Base-by-base conservation (phyloP, 768 basidiomycete genomes). In the Suillus ampliporus region DNA sequence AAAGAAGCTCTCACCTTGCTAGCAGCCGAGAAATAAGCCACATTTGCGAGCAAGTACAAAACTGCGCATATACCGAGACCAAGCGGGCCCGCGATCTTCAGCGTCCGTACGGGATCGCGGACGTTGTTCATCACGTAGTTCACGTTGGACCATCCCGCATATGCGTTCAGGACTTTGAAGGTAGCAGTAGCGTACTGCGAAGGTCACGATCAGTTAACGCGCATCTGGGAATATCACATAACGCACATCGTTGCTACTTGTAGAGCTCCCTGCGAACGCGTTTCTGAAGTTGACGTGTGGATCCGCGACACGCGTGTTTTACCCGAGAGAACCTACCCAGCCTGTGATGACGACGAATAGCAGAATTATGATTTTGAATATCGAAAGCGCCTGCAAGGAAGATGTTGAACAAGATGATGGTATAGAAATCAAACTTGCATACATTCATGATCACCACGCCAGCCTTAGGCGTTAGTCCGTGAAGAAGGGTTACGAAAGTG, bases 71-170 rank as follows among this genome's bases (percentile, higher is more conserved):
- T 83, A 5, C 81, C 78, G 13, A 87, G 72, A 1, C 85, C 86
- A 21, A 87, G 82, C 0, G 86, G 86, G 2, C 83, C 86, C 0
- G 86, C 86, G 40, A 87, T 85, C 71, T 85, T 86, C 58, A 89
- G 80, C 9, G 87, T 89, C 48, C 84, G 80, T 2, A 86, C 78
- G 0, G 86, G 86, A 65, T 87, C 76, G 64, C 81, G 83, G 58
- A 88, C 85, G 11, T 87, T 85, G 72, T 86, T 87, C 61, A 88
- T 72, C 7, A 87, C 86, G 58, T 84, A 85, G 67, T 86, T 86
- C 28, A 83, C 82, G 50, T 82, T 83, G 2, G 82, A 83, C 86
- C 86, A 86, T 6, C 86, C 86, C 2, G 69, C 48, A 61, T 81
- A 84, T 2, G 80, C 69, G 59, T 78, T 76, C 26, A 87, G 72